Conservation (phyloP, 371 early-diverging fungal genomes). For the Funneliformis caledonium region DNA sequence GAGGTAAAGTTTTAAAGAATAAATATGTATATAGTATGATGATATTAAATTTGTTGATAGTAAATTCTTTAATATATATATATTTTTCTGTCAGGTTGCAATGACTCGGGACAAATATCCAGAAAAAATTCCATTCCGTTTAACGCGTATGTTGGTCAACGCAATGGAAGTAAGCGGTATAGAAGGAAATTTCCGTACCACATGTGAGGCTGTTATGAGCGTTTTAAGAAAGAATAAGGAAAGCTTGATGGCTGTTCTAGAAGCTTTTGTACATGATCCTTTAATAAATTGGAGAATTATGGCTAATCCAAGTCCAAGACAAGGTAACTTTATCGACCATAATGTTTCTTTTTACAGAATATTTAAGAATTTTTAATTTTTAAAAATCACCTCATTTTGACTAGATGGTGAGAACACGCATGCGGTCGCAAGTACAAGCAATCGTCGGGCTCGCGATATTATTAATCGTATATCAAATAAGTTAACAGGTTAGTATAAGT, state of each 20-base stretch:
- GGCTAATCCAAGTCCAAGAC: constrained; percentile 53
- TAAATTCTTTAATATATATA: background rate
- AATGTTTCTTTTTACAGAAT: background rate
- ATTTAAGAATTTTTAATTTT: background rate
- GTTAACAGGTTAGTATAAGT: constrained; percentile 51
- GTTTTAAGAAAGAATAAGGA: constrained; percentile 96
- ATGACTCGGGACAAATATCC: constrained; percentile 98
- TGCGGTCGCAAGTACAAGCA: constrained; percentile 49
- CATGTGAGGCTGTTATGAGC: constrained; percentile 96
- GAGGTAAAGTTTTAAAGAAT: constrained; percentile 68
- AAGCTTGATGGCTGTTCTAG: constrained; percentile 96
- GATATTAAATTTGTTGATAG: background rate
- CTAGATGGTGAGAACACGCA: constrained; percentile 31
- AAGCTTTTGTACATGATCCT: constrained; percentile 98
- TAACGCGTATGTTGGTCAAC: constrained; percentile 97
- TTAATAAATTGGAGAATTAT: constrained; percentile 91
- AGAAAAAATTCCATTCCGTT: constrained; percentile 97
- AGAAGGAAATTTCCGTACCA: constrained; percentile 94
- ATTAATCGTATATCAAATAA: constrained; percentile 62
- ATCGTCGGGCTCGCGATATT: constrained; percentile 64
- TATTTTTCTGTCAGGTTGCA: constrained; percentile 66
- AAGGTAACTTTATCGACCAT: constrained; percentile 23
- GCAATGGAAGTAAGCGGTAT: constrained; percentile 98
- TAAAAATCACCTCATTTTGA: background rate
- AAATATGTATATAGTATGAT: background rate